Conservation (phyloP, 2,329 filamentous ascomycete genomes). For the Curvularia lunata region DNA sequence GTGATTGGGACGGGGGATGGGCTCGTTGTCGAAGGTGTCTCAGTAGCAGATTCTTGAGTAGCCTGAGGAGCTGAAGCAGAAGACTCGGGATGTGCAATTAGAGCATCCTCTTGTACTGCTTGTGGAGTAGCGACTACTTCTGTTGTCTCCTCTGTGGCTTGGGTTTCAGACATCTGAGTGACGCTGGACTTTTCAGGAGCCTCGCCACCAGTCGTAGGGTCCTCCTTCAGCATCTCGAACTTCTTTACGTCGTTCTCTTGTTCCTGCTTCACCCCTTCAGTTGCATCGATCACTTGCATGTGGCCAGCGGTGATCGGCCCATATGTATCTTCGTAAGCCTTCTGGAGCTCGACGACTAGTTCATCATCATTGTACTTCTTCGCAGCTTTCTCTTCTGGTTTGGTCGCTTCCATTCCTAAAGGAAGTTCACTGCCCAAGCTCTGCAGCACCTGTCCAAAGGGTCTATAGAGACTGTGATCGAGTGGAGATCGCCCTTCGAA, state of each 20-base stretch:
- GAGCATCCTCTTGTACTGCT: background rate
- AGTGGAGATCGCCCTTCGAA: constrained; percentile 35
- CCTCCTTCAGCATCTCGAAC: constrained; percentile 27
- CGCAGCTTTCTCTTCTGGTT: constrained; percentile 15
- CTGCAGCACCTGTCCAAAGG: constrained; percentile 36
- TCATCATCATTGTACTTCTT: constrained; percentile 25
- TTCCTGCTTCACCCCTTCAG: constrained; percentile 1
- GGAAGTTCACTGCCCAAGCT: constrained; percentile 31
- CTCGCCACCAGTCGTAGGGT: constrained; percentile 4
- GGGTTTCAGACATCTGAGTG: background rate
- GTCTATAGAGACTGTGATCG: constrained; percentile 41
- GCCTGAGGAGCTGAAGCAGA: background rate
- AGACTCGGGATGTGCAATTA: background rate
- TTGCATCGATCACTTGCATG: constrained; percentile 18
- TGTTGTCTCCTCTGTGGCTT: background rate
- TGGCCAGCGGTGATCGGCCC: constrained; percentile 34
- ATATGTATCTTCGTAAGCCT: constrained; percentile 38
- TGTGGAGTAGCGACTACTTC: background rate
- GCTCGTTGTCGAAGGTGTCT: background rate
- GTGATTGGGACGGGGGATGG: background rate
- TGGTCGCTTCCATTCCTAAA: constrained; percentile 11
- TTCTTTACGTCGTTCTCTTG: constrained; percentile 4
- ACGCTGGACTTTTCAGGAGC: background rate
- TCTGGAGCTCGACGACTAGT: constrained; percentile 34
- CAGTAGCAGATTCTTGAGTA: background rate